Evolutionary conservation across 306 rosid species (phyloP).

Genomic region (Betula pendula): DNA sequence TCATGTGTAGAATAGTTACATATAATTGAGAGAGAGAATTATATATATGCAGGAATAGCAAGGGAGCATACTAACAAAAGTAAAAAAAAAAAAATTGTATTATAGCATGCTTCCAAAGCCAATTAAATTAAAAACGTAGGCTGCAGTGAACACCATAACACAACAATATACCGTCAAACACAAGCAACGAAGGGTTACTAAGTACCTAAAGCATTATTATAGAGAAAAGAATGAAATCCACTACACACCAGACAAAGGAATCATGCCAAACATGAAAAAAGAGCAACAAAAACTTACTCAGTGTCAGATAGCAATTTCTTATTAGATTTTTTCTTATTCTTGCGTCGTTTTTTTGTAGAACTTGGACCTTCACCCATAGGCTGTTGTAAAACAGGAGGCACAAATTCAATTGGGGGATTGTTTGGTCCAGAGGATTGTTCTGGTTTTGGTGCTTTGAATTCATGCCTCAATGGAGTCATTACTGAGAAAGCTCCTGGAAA

Average conservation of each 20-base stretch:
- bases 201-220: background rate
- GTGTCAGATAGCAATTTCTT: slow-evolving; percentile 36
- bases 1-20: background rate
- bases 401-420: slow-evolving; percentile 27
- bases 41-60: background rate
- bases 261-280: slow-evolving; percentile 8
- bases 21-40: background rate
- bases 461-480: slow-evolving; percentile 22
- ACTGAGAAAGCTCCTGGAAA: slow-evolving; percentile 16
- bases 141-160: background rate
- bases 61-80: background rate
- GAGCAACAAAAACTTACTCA: slow-evolving; percentile 35
- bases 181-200: background rate
- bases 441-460: slow-evolving; percentile 20
- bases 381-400: slow-evolving; percentile 27
- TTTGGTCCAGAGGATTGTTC: slow-evolving; percentile 3
- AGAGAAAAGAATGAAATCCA: background rate
- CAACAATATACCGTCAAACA: background rate
- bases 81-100: background rate
- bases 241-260: background rate
- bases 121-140: background rate
- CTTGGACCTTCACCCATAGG: slow-evolving; percentile 18
- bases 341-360: slow-evolving; percentile 39
- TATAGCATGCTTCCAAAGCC: background rate
- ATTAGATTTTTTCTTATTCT: slow-evolving; percentile 42